Evolutionary conservation across 1,139 yeast species (phyloP).

Genomic region (Meyerozyma guilliermondii): DNA sequence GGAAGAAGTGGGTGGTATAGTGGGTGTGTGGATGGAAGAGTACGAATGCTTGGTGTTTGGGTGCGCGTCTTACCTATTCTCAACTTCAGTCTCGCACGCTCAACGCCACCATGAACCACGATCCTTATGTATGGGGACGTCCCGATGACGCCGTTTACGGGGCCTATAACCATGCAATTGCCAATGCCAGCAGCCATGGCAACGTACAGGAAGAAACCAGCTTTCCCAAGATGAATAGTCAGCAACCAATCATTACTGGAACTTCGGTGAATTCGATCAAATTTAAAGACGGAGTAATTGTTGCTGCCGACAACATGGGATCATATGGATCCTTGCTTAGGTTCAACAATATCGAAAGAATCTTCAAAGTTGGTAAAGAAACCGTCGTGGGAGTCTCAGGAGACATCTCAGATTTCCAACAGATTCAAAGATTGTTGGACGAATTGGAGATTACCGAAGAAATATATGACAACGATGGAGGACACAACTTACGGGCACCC

Average conservation of each 20-base stretch:
- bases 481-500: conserved; percentile 70
- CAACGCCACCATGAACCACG: conserved; percentile 70
- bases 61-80: background rate
- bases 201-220: conserved; percentile 16
- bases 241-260: conserved; percentile 93
- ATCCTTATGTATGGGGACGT: conserved; percentile 94
- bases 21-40: background rate
- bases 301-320: conserved; percentile 95
- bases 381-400: conserved; percentile 94
- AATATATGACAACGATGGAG: conserved; percentile 75
- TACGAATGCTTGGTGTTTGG: background rate
- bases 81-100: background rate
- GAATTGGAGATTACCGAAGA: conserved; percentile 72
- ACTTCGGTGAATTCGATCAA: conserved; percentile 91
- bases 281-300: conserved; percentile 81
- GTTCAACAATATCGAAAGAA: conserved; percentile 78
- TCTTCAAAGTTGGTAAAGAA: conserved; percentile 74
- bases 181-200: conserved; percentile 39
- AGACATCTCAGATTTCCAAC: conserved; percentile 91
- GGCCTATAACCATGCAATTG: conserved; percentile 64
- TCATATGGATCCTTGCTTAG: conserved; percentile 90
- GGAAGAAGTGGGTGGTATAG: background rate
- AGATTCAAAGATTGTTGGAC: conserved; percentile 68
- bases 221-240: conserved; percentile 80
- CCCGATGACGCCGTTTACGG: conserved; percentile 84